Percentiles rank a stretch among this genome's conserved stretches.
These are phyloP conservation scores for Eimeria zaria DNA, from an alignment of 169 alveolate genomes.

Conservation along the genomic window DNA sequence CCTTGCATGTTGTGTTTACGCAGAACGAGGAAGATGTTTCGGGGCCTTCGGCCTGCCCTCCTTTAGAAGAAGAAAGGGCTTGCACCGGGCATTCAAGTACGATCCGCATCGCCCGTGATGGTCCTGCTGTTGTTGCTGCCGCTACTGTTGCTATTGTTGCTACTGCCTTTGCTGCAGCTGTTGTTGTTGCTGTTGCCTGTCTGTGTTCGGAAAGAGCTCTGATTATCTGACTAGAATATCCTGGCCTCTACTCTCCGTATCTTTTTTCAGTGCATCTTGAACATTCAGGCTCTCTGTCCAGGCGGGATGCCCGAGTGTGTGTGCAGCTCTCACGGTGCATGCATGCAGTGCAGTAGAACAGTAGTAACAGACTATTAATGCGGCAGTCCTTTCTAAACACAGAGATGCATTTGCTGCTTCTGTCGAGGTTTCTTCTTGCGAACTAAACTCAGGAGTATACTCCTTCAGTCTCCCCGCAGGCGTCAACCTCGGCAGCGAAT, in stretches of 20 bases:
- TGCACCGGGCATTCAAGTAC: conserved; percentile 38
- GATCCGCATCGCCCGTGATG: background rate
- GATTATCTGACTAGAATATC: background rate
- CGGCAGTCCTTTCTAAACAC: too few species aligned
- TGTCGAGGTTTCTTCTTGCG: background rate
- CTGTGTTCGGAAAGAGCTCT: background rate
- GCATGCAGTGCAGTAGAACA: background rate
- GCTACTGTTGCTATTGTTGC: background rate
- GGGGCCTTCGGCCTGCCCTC: conserved; percentile 11
- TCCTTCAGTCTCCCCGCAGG: conserved; percentile 62
- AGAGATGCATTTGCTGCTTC: background rate
- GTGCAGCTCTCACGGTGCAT: background rate
- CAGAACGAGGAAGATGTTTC: background rate
- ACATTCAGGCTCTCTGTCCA: background rate
- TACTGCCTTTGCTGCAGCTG: background rate
- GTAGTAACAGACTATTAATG: too few species aligned
- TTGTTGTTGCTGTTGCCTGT: too few species aligned
- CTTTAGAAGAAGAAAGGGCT: conserved; percentile 30
- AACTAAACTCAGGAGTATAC: background rate
- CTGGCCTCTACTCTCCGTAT: too few species aligned
- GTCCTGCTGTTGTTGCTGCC: background rate
- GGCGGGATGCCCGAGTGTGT: background rate
- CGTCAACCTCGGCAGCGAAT: conserved; percentile 25
- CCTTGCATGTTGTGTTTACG: background rate
- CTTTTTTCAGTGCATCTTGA: background rate